Evolutionary conservation across 176 grass and related monocot species (phyloP).

Genomic region (Microstegium vimineum): DNA sequence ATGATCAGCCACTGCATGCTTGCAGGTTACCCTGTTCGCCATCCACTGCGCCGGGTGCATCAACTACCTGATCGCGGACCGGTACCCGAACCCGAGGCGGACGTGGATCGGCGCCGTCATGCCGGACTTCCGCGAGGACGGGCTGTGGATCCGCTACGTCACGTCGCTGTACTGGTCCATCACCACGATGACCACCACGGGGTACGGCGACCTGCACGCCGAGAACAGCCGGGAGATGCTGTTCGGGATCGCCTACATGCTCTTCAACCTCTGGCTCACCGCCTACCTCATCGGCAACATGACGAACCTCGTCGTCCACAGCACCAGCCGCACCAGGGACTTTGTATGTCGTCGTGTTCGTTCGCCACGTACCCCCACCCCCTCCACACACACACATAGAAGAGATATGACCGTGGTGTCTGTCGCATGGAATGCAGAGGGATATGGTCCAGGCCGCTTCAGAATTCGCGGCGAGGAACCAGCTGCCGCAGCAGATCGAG

Average conservation of each 20-base stretch:
- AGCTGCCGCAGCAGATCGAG: constrained; percentile 60
- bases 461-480: constrained; percentile 75
- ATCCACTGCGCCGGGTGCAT: constrained; percentile 86
- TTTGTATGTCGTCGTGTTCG: constrained; percentile 48
- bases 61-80: constrained; percentile 95
- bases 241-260: constrained; percentile 83
- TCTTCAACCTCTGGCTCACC: constrained; percentile 91
- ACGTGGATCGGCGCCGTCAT: constrained; percentile 89
- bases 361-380: too few relatives aligned
- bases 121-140: constrained; percentile 73
- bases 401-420: too few relatives aligned
- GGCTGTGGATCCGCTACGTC: constrained; percentile 78
- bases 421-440: constrained; percentile 45
- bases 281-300: constrained; percentile 98
- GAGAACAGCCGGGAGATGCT: constrained; percentile 88
- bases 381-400: background rate
- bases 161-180: constrained; percentile 94
- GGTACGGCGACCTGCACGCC: constrained; percentile 96
- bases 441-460: constrained; percentile 69
- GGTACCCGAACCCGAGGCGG: constrained; percentile 69
- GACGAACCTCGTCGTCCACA: constrained; percentile 98
- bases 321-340: constrained; percentile 88
- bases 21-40: constrained; percentile 80
- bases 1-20: background rate
- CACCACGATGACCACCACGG: constrained; percentile 88